phyloP scores from a whole-genome alignment of 139 green algal species.

The Picochlorum sp. region DNA sequence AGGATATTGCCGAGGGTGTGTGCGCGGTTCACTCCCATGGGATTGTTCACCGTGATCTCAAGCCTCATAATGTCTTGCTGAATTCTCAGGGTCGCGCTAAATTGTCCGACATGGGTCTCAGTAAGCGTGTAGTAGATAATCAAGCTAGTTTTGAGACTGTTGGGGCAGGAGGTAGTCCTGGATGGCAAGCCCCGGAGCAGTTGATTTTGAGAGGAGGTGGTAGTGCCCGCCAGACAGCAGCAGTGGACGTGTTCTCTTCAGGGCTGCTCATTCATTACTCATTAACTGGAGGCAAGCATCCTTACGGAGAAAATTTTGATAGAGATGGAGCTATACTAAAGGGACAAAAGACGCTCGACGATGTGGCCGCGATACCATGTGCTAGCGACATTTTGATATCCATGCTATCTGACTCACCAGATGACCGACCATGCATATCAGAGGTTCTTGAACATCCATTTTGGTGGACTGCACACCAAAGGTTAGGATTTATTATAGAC shows the following conservation, averaged over 20 bases:
- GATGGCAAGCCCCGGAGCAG: constrained; percentile 97
- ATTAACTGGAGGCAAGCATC: constrained; percentile 71
- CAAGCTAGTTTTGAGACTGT: constrained; percentile 70
- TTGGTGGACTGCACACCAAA: constrained; percentile 72
- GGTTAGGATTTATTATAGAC: constrained; percentile 84
- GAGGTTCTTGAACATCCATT: constrained; percentile 75
- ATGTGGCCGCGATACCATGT: constrained; percentile 46
- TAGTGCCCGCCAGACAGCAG: constrained; percentile 16
- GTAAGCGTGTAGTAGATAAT: constrained; percentile 72
- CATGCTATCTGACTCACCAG: constrained; percentile 56
- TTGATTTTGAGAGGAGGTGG: constrained; percentile 35
- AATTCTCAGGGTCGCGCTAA: constrained; percentile 65
- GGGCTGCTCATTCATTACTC: constrained; percentile 88
- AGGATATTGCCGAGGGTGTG: constrained; percentile 60
- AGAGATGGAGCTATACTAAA: constrained; percentile 77
- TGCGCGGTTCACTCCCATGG: constrained; percentile 67
- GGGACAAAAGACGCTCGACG: not conserved
- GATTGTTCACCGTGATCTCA: constrained; percentile 86
- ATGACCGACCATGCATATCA: constrained; percentile 44
- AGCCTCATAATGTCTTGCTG: constrained; percentile 92
- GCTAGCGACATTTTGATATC: constrained; percentile 53
- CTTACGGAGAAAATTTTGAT: constrained; percentile 78
- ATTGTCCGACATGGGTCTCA: constrained; percentile 95
- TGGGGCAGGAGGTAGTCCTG: constrained; percentile 67
- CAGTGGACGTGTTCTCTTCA: constrained; percentile 89